These are phyloP conservation scores for Boletus pseudo-olivaceus DNA, from an alignment of 768 basidiomycete species.

Conservation along the genomic window DNA sequence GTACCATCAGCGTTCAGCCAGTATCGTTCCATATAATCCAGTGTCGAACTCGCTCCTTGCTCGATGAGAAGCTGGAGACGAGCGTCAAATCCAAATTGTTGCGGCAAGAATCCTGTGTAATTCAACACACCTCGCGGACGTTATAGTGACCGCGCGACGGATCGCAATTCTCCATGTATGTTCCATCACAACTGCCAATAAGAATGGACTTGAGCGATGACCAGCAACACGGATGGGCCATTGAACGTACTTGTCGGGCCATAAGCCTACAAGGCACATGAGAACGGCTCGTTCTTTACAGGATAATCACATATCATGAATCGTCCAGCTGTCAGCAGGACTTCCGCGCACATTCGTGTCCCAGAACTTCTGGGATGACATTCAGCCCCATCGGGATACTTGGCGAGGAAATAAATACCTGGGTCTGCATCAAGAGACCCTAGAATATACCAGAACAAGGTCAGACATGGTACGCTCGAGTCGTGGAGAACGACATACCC, in stretches of 20 bases:
- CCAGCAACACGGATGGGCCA: not conserved
- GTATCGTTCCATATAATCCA: slow-evolving; percentile 57
- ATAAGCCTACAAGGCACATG: slow-evolving; percentile 45
- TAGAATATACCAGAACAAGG: slow-evolving; percentile 18
- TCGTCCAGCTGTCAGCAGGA: slow-evolving; percentile 68
- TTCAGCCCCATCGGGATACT: not conserved
- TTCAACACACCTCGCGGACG: slow-evolving; percentile 37
- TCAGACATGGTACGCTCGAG: not conserved
- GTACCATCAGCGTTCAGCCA: slow-evolving; percentile 62
- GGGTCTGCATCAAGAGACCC: slow-evolving; percentile 60
- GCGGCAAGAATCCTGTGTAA: not conserved
- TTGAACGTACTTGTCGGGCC: slow-evolving; percentile 56
- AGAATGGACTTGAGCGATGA: not conserved
- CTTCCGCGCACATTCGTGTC: slow-evolving; percentile 63
- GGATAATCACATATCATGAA: slow-evolving; percentile 50
- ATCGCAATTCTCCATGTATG: slow-evolving; percentile 36
- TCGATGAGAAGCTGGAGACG: slow-evolving; percentile 45
- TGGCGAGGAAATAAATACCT: slow-evolving; percentile 27
- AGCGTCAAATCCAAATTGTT: not conserved
- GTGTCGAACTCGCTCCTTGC: slow-evolving; percentile 54
- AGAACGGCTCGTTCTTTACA: not conserved
- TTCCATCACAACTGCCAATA: slow-evolving; percentile 50
- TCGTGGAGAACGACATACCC: slow-evolving; percentile 39
- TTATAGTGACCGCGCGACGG: slow-evolving; percentile 40
- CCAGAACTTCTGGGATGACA: slow-evolving; percentile 54